Evolutionary conservation across 2,329 filamentous ascomycete species (phyloP), one percentile per base, ranked within the genome.

Genomic region (Ceratocystis alfenasii): DNA sequence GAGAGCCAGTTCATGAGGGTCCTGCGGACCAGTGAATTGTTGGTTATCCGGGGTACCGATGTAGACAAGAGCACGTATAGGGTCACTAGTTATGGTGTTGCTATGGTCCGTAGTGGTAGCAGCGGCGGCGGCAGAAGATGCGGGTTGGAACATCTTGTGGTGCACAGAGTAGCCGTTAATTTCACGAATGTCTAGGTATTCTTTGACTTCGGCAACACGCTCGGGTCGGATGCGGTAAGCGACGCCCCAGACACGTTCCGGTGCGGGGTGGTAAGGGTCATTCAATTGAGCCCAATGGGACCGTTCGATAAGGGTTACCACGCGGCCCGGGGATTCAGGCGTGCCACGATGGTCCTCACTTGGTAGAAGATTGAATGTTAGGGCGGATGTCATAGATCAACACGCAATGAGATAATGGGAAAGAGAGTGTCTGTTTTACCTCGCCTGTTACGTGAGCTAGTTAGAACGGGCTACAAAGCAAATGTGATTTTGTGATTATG

Each of bases 101-200:
- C 36, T 41, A 10, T 41, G 36, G 36, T 41, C 36, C 36, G 36
- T 41, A 3, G 72, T 66, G 17, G 73, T 72, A 28, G 73, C 72
- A 68, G 78, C 75, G 55, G 20, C 15, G 3, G 72, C 66, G 15
- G 73, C 72, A 30, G 72, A 72, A 69, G 78, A 75, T 53, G 75
- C 73, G 5, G 87, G 85, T 71, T 92, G 80, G 74, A 97, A 96
- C 0, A 88, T 85, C 33, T 91, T 90, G 75, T 91, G 90, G 76
- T 96, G 92, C 70, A 96, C 95, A 65, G 87, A 89, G 76, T 99
- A 99, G 30, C 94, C 94, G 77, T 97, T 96, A 73, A 97, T 96
- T 76, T 99, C 94, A 59, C 94, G 87, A 70, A 96, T 93, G 75
- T 97, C 92, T 61, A 99, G 88, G 74, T 96, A 96, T 67, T 86